phyloP scores from a whole-genome alignment of 2,329 filamentous ascomycete species.

The Verticillium longisporum region DNA sequence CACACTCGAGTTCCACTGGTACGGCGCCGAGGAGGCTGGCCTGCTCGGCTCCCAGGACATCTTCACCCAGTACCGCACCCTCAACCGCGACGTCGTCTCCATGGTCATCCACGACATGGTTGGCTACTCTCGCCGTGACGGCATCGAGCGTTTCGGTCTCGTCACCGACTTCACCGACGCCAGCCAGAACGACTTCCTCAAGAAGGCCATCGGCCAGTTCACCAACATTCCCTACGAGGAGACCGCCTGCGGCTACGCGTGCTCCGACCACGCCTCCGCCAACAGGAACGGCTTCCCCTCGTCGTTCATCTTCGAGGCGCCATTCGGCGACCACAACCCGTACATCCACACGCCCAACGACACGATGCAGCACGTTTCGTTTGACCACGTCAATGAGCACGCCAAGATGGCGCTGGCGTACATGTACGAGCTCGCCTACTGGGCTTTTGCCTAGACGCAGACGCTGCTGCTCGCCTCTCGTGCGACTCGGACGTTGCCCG shows the following conservation, averaged over 20 bases:
- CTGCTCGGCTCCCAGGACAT: conserved; percentile 62
- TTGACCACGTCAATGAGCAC: conserved; percentile 61
- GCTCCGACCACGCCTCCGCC: conserved; percentile 64
- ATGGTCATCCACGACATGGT: conserved; percentile 40
- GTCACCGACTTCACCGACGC: conserved; percentile 31
- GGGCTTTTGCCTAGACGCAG: neutral
- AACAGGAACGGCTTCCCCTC: conserved; percentile 60
- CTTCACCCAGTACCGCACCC: conserved; percentile 27
- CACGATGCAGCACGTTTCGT: conserved; percentile 61
- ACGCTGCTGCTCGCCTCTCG: neutral
- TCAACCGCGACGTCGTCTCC: conserved; percentile 26
- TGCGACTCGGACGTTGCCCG: neutral
- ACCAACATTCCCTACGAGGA: conserved; percentile 33
- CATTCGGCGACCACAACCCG: conserved; percentile 54
- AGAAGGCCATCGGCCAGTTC: conserved; percentile 28
- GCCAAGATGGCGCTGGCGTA: conserved; percentile 43
- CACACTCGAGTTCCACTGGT: conserved; percentile 83
- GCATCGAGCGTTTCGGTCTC: conserved; percentile 26
- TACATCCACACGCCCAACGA: conserved; percentile 71
- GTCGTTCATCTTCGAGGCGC: conserved; percentile 56
- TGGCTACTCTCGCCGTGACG: conserved; percentile 25
- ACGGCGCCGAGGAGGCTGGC: conserved; percentile 74
- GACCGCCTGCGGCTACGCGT: conserved; percentile 48
- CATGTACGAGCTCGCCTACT: conserved; percentile 33
- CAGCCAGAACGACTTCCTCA: conserved; percentile 27